A percentile compares a stretch with the other conserved stretches of the same genome.
Conservation (phyloP, 1,139 yeast species). For the Suhomyces guaymorum region DNA sequence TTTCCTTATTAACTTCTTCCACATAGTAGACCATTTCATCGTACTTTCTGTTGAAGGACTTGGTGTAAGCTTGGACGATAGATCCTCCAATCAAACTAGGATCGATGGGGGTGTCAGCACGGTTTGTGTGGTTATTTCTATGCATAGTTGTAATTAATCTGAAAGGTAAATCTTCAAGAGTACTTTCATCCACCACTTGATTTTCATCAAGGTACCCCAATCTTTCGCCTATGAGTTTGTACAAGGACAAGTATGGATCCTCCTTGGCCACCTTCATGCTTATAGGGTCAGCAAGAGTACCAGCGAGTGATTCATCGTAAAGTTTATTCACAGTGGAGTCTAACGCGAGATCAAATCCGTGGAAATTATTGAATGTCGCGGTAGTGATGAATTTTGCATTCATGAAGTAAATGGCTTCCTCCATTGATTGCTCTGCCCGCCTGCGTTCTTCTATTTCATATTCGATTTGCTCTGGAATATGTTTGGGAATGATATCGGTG, state of each 20-base stretch:
- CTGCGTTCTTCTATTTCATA: conserved; percentile 60
- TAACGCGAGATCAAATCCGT: conserved; percentile 79
- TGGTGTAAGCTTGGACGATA: conserved; percentile 42
- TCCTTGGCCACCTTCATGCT: conserved; percentile 59
- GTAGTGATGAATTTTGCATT: conserved; percentile 57
- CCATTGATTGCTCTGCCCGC: conserved; percentile 60
- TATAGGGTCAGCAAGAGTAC: conserved; percentile 51
- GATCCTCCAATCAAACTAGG: conserved; percentile 31
- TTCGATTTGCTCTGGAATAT: conserved; percentile 66
- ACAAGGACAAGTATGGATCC: conserved; percentile 52
- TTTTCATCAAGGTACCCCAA: conserved; percentile 32
- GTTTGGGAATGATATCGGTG: conserved; percentile 58
- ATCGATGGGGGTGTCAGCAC: conserved; percentile 59
- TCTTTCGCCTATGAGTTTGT: conserved; percentile 48
- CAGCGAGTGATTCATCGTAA: conserved; percentile 50
- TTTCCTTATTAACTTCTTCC: conserved; percentile 43
- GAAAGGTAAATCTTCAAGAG: conserved; percentile 35
- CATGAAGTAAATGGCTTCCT: conserved; percentile 77
- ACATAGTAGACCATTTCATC: conserved; percentile 52
- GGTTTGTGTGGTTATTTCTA: conserved; percentile 71
- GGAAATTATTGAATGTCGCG: conserved; percentile 54
- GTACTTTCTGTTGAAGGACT: conserved; percentile 39
- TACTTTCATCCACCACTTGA: conserved; percentile 14
- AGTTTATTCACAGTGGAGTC: conserved; percentile 49
- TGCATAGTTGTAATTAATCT: conserved; percentile 67